Evolutionary conservation across 352 stramenopile species (phyloP), one percentile per base, ranked within the genome.

Genomic region (Elongisporangium prolatum): DNA sequence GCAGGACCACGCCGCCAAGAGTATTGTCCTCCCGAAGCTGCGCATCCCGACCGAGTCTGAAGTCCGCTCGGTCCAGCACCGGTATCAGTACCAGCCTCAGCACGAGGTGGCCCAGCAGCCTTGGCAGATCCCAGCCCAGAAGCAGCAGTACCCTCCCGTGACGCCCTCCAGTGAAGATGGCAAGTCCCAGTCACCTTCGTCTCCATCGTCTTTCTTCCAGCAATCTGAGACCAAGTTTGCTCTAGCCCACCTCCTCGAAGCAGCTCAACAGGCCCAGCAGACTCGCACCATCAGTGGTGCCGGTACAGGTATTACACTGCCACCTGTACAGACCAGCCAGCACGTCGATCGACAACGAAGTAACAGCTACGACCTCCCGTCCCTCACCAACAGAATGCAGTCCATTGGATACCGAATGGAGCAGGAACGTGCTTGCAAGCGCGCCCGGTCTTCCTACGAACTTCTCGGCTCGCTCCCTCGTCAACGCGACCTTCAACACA

Each of bases 181-280:
- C 52, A 56, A 37, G 4, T 69, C 65, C 25, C 68, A 68, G 10
- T 82, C 73, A 3, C 73, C 73, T 14, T 80, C 70, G 11, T 82
- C 73, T 1, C 73, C 73, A 1, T 74, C 68, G 18, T 71, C 70
- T 13, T 82, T 82, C 65, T 79, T 80, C 57, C 57, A 61, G 13
- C 64, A 72, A 24, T 49, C 65, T 5, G 71, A 79, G 17, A 64
- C 66, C 16, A 59, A 89, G 75, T 77, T 84, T 64, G 79, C 76
- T 13, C 68, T 89, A 44, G 75, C 57, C 10, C 74, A 84, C 18
- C 69, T 89, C 21, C 56, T 89, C 0, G 74, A 89, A 79, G 76
- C 79, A 2, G 76, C 74, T 8, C 68, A 89, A 64, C 76, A 89
- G 71, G 6, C 25, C 16, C 56, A 77, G n/a, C 61, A 47, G 8